Base-by-base conservation (phyloP, 805 yeast species). In the Huiozyma naganishii region DNA sequence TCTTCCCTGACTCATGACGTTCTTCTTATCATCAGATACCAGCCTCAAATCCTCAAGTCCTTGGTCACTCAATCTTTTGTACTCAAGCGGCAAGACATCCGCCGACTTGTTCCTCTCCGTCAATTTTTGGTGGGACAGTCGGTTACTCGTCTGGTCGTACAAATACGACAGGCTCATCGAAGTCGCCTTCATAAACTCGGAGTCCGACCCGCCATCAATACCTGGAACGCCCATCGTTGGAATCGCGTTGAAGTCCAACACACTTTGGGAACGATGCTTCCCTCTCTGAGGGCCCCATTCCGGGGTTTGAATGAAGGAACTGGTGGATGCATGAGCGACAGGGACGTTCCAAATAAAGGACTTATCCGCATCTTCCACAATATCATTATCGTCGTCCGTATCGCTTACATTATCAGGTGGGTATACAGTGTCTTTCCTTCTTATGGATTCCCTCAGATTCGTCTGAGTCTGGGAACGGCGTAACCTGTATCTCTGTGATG, bases 1-100 rank as follows among this genome's bases (percentile, higher is more conserved):
- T 49, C 88, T 69, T 0, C 85, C 74, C 34, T 73, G 75, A 40
- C 80, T 70, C 30, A 79, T 59, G 8, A 63, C 57, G 23, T 68
- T 68, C 27, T 76, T 53, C 50, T 81, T 81, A 51, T 79, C 83
- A 0, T 68, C 70, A 0, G 87, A 79, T 1, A 81, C 71, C 32
- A 82, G 61, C 41, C 65, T 64, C 46, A 76, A 59, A 54, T 81
- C 85, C 43, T 80, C 87, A 41, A 79, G 52, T 2, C 71, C 71
- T 11, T 58, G 49, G 11, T 54, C 54, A 27, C 66, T 57, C 2
- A 66, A 66, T 30, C 54, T 55, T 43, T 58, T 62, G 34, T 59
- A 53, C 11, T 61, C 62, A 23, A 59, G 47, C 6, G 76, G 74
- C 28, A 70, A 46, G 27, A 51, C 51, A 36, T 54, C 57, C 33